Conservation (phyloP, 176 grass and related monocot genomes). For the Hordeum marinum region DNA sequence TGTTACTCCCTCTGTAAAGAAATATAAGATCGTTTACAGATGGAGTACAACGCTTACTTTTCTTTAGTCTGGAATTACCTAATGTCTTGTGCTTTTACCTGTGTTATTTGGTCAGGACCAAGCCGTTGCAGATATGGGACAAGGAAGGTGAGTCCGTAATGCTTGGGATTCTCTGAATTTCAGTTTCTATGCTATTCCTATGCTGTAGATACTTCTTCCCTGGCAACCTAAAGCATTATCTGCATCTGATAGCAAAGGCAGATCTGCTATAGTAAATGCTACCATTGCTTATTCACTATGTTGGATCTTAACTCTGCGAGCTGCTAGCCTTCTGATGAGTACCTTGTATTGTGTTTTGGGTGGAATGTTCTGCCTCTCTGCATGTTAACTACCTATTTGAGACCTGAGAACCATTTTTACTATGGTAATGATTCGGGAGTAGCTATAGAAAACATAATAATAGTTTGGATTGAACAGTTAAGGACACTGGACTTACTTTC, state of each 20-base stretch:
- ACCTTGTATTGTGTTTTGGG: neutral
- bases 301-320: too few relatives aligned
- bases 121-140: slow-evolving; percentile 98
- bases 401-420: neutral
- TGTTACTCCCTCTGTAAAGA: neutral
- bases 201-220: neutral
- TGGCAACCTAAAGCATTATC: neutral
- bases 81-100: neutral
- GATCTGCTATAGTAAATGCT: neutral
- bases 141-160: slow-evolving; percentile 72
- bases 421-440: neutral
- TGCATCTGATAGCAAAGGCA: neutral
- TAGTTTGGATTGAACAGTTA: neutral
- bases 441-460: neutral
- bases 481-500: neutral
- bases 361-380: neutral
- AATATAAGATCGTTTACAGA: too few relatives aligned
- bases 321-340: neutral
- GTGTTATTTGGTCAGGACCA: slow-evolving; percentile 62
- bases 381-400: neutral
- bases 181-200: neutral
- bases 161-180: neutral
- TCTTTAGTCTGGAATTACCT: slow-evolving; percentile 9
- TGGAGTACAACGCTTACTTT: neutral
- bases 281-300: too few relatives aligned